These are phyloP conservation scores for Rhododendron molle DNA, from an alignment of 148 eudicot species.

Conservation along the genomic window DNA sequence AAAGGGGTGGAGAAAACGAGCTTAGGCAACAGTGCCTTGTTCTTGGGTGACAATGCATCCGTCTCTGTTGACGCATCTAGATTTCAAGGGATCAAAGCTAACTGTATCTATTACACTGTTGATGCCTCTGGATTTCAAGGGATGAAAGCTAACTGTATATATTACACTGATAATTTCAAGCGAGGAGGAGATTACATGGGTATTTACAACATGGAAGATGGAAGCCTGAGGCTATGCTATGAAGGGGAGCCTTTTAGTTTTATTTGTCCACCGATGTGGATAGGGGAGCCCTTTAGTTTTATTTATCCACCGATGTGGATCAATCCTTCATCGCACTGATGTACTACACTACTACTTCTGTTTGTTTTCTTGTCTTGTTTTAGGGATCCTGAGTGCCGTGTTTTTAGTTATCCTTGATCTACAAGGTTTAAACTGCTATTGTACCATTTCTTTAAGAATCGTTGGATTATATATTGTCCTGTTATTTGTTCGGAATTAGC, in stretches of 20 bases:
- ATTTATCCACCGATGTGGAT: not conserved
- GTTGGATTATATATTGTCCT: too few species aligned
- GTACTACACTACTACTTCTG: not conserved
- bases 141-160: not conserved
- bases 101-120: not conserved
- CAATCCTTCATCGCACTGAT: not conserved
- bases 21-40: not conserved
- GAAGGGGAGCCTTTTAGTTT: not conserved
- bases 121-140: not conserved
- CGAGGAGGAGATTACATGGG: not conserved
- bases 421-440: too few species aligned
- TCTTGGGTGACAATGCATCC: not conserved
- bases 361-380: too few species aligned
- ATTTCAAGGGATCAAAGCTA: not conserved
- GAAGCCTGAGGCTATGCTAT: not conserved
- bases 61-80: not conserved
- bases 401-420: too few species aligned
- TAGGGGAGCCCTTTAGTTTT: too few species aligned
- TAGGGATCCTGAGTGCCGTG: too few species aligned
- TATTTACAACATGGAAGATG: not conserved
- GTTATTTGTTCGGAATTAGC: too few species aligned
- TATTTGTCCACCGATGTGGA: too few species aligned
- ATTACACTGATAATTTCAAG: not conserved
- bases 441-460: too few species aligned
- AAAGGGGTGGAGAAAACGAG: not conserved